Evolutionary conservation across 768 basidiomycete species (phyloP), one percentile per base, ranked within the genome.

Genomic region (Tubosaeta sp.): DNA sequence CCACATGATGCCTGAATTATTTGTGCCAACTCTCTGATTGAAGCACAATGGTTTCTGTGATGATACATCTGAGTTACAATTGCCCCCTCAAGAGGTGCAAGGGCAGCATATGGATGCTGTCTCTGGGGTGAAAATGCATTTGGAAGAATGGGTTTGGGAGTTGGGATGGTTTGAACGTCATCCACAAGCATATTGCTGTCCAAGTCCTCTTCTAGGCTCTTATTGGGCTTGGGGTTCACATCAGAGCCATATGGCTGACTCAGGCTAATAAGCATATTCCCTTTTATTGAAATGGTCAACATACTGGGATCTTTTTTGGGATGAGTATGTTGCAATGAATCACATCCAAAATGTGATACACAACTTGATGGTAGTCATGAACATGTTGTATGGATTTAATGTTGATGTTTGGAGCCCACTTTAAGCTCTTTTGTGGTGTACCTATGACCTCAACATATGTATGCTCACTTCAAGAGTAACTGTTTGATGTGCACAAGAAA

Each of bases 261-360:
- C 47, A 31, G 14, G 25, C n/a, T 19, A 3, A 31, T 49, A 11
- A 58, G 13, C 5, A 38, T 16, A 9, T 21, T 40, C 14, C 19
- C 3, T 19, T n/a, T 27, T 21, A 42, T 9, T 11, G 34, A 29
- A 35, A 6, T 35, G 31, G 48, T 18, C n/a, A 39, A 3, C 53
- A 29, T 16, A 64, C 61, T 46, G 53, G 40, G 38, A 22, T 18
- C 12, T 45, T 12, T n/a, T 45, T 52, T 31, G 56, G 56, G 39
- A 35, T 35, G 10, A 50, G 51, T 1, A 55, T 45, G 42, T 42
- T 52, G 6, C 21, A 46, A 6, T 51, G 48, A 11, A 68, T 62
- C 36, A 62, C 62, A 51, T 60, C 41, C 16, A 70, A 45, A 29
- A 19, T 45, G 46, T 68, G 67, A 48, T 58, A 44, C 47, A 70